Evolutionary conservation across 148 eudicot species (phyloP).

Genomic region (Rhododendron simsii): DNA sequence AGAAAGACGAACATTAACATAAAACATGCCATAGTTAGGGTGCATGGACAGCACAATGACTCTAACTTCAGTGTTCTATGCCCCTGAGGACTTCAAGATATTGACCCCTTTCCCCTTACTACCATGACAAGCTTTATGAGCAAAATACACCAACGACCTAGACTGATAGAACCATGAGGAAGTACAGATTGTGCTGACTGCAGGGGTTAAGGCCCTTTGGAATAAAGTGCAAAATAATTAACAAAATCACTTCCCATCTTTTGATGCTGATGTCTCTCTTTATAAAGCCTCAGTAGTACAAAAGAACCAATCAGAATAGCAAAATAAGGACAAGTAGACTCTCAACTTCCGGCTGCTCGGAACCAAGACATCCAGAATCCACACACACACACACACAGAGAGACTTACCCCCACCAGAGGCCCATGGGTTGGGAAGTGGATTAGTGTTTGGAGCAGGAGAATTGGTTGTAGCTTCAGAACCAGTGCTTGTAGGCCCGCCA

Average conservation of each 20-base stretch:
- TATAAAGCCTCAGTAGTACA: neutral
- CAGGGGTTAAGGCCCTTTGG: neutral
- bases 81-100: no score
- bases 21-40: neutral
- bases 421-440: slow-evolving; percentile 51
- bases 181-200: neutral
- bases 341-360: neutral
- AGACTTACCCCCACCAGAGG: slow-evolving; percentile 28
- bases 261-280: neutral
- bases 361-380: neutral
- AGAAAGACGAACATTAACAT: neutral
- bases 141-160: neutral
- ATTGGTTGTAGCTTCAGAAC: slow-evolving; percentile 17
- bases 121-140: neutral
- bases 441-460: slow-evolving; percentile 46
- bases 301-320: neutral
- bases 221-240: neutral
- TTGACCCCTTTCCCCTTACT: neutral
- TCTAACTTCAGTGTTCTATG: neutral
- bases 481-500: slow-evolving; percentile 14
- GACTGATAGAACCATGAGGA: neutral
- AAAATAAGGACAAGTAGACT: neutral
- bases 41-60: neutral
- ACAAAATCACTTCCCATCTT: neutral
- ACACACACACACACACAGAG: no score